Evolutionary conservation across 805 yeast genomes (phyloP).

Genomic region (Lachancea sp.): DNA sequence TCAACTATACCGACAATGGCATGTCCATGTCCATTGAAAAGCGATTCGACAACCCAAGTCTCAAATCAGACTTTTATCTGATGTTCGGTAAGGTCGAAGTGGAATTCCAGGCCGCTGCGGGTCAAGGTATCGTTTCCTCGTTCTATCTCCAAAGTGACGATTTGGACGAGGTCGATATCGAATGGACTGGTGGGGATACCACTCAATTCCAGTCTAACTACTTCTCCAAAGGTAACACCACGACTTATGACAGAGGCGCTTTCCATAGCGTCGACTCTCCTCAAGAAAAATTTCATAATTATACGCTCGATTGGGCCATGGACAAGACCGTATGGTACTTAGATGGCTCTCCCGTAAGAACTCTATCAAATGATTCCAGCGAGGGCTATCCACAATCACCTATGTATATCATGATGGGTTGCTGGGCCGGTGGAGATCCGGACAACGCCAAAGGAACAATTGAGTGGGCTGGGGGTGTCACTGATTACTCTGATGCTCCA

Average conservation of each 20-base stretch:
- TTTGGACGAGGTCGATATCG: constrained; percentile 83
- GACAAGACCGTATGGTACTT: constrained; percentile 61
- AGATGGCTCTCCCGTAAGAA: constrained; percentile 65
- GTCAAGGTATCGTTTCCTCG: constrained; percentile 74
- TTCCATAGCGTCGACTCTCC: constrained; percentile 56
- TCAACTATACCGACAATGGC: constrained; percentile 51
- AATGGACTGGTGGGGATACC: constrained; percentile 78
- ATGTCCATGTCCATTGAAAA: constrained; percentile 50
- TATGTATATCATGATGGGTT: constrained; percentile 61
- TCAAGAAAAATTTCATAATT: constrained; percentile 57
- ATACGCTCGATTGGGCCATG: constrained; percentile 79
- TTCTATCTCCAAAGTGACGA: constrained; percentile 79
- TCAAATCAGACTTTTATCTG: constrained; percentile 71
- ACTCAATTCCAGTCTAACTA: constrained; percentile 71
- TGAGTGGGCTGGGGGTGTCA: constrained; percentile 75
- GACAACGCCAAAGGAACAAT: constrained; percentile 60
- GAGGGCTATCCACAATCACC: constrained; percentile 91
- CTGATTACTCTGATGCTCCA: constrained; percentile 61
- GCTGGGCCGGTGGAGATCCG: constrained; percentile 82
- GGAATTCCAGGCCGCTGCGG: constrained; percentile 62
- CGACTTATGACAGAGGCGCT: constrained; percentile 74
- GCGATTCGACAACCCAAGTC: constrained; percentile 70
- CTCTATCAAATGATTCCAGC: constrained; percentile 45
- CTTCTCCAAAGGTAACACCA: constrained; percentile 73
- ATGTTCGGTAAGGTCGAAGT: constrained; percentile 87